These are phyloP conservation scores for Garcileccinum viscosum DNA, from an alignment of 1,284 basidiomycete species.

Conservation along the genomic window DNA sequence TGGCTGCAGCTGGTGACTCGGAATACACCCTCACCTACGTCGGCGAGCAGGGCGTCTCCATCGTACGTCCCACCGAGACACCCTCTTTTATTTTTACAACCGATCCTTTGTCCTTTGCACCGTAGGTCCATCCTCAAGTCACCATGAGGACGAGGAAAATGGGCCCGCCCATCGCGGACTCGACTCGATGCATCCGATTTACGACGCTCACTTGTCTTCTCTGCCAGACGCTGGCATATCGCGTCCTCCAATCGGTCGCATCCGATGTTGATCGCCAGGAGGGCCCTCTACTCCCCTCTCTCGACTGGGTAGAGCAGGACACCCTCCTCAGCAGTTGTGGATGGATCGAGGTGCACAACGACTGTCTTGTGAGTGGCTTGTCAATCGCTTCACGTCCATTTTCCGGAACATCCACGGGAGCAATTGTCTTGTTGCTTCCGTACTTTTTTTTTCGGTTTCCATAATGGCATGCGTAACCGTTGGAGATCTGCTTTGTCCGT, in stretches of 20 bases:
- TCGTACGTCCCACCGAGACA: conserved; percentile 52
- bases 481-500: conserved; percentile 13
- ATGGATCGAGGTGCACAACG: conserved; percentile 74
- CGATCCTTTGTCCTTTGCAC: conserved; percentile 21
- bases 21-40: conserved; percentile 66
- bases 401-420: not conserved
- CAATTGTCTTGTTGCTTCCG: conserved; percentile 8
- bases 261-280: conserved; percentile 67
- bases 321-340: conserved; percentile 69
- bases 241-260: conserved; percentile 66
- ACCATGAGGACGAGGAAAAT: conserved; percentile 69
- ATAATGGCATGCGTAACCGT: conserved; percentile 3
- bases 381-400: conserved; percentile 2
- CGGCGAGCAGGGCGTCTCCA: conserved; percentile 67
- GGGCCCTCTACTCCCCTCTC: conserved; percentile 70
- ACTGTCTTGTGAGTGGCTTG: conserved; percentile 67
- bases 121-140: conserved; percentile 70
- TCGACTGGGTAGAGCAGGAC: conserved; percentile 78
- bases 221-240: conserved; percentile 71
- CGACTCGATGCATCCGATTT: conserved; percentile 59
- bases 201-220: conserved; percentile 72
- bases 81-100: conserved; percentile 1
- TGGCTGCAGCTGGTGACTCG: conserved; percentile 41
- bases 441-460: conserved; percentile 5
- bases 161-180: conserved; percentile 49